Evolutionary conservation across 2,329 filamentous ascomycete species (phyloP), one percentile per base, ranked within the genome.

Genomic region (Capronia epimyces): DNA sequence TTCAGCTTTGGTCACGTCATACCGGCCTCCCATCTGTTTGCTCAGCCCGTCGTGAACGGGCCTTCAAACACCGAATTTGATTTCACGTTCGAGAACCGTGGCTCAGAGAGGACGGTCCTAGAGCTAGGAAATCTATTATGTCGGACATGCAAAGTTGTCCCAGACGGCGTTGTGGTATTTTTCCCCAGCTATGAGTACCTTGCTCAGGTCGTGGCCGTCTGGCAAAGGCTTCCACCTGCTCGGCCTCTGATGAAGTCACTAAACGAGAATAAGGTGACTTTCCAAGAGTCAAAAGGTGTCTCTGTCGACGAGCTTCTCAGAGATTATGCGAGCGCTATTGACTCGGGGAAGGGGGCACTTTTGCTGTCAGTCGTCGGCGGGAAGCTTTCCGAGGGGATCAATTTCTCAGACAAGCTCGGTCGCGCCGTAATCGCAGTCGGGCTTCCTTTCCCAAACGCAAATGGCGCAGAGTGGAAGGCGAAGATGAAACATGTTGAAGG

Each of bases 1-100:
- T 79, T 96, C 24, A 96, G 89, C 59, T 98, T 91, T 65, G 90
- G 89, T 0, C 93, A 98, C 68, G 90, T 98, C 40, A 94, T 98
- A 47, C 91, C 93, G 0, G 69, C 80, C 0, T 80, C 82, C 2
- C 95, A 89, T 57, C 77, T 98, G 2, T 81, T 88, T 47, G 90
- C 89, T 1, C 85, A 84, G 70, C 83, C 87, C 0, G 69, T 98
- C 1, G 75, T 66, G 1, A 68, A 69, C 52, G 69, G 76, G 46
- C 60, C 76, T 58, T 60, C 67, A 44, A 72, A 78, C 15, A 60
- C 67, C 6, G 71, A 78, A 3, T 89, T 97, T 56, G 88, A 96
- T 64, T 97, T 97, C 65, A 95, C 86, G 40, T 98, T 86, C 67
- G 83, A 86, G 58, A 83, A 82, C 36, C 81, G 93, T 20, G 78